Evolutionary conservation across 768 basidiomycete species (phyloP).

Genomic region (Pholiota molesta): DNA sequence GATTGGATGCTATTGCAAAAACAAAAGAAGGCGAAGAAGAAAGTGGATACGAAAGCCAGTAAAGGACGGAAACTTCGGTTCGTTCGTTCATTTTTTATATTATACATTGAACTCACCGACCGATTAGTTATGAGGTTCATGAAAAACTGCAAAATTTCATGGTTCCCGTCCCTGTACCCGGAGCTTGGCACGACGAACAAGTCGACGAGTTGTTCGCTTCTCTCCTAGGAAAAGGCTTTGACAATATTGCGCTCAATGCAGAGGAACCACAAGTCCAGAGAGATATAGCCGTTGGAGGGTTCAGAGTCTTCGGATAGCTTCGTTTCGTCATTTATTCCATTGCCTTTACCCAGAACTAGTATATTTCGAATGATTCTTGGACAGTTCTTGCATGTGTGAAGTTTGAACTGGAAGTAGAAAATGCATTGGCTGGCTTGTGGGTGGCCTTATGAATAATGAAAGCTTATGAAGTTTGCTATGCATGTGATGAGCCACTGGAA

Average conservation of each 20-base stretch:
- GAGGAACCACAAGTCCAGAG: conserved; percentile 29
- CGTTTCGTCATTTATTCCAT: neutral
- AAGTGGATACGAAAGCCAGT: conserved; percentile 94
- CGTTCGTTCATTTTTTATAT: conserved; percentile 24
- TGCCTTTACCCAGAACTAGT: neutral
- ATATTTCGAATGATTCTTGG: neutral
- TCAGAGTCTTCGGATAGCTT: conserved; percentile 62
- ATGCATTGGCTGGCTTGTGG: no score
- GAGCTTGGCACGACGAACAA: conserved; percentile 94
- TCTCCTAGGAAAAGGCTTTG: conserved; percentile 77
- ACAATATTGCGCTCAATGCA: conserved; percentile 34
- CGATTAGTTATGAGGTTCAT: conserved; percentile 82
- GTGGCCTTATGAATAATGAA: neutral
- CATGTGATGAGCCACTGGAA: conserved; percentile 26
- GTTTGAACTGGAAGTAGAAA: no score
- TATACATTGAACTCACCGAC: conserved; percentile 7
- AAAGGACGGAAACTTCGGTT: conserved; percentile 93
- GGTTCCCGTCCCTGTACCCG: conserved; percentile 76
- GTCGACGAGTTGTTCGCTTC: conserved; percentile 93
- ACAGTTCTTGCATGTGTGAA: no score
- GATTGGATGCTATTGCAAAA: conserved; percentile 71
- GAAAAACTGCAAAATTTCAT: conserved; percentile 98
- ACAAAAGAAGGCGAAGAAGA: conserved; percentile 76
- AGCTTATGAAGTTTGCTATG: neutral
- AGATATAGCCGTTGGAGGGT: conserved; percentile 42